A percentile compares a stretch with the other conserved stretches of the same genome.
Evolutionary conservation across 495 filamentous ascomycete genomes (phyloP).

Genomic region (Paragyromitra xinjiangensis): DNA sequence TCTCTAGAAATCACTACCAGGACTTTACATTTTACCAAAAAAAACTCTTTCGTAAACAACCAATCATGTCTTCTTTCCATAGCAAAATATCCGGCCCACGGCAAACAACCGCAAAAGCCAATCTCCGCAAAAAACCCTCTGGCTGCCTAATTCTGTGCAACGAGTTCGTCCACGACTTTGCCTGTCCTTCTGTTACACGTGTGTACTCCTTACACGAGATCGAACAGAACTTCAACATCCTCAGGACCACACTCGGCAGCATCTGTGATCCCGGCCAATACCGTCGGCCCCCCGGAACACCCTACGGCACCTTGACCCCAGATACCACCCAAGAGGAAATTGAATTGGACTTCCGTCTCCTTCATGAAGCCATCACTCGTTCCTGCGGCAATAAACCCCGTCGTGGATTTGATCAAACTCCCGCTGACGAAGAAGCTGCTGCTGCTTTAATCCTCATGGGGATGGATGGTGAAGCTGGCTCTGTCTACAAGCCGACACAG

Average conservation of each 20-base stretch:
- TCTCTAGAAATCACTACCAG: neutral
- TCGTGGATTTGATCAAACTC: neutral
- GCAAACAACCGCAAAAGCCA: neutral
- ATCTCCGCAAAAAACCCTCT: neutral
- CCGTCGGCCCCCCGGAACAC: constrained; percentile 1
- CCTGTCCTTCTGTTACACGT: neutral
- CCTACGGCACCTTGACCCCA: neutral
- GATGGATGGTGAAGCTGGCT: neutral
- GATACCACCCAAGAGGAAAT: neutral
- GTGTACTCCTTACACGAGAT: constrained; percentile 9
- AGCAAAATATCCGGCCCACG: neutral
- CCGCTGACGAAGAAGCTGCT: constrained; percentile 1
- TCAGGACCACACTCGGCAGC: neutral
- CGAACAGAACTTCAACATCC: constrained; percentile 16
- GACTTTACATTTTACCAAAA: neutral
- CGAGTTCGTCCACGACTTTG: constrained; percentile 5
- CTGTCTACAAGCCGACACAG: constrained; percentile 7
- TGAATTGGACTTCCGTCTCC: constrained; percentile 2
- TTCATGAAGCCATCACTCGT: constrained; percentile 14
- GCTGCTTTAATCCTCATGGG: constrained; percentile 23
- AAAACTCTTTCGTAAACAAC: neutral
- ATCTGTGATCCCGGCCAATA: neutral
- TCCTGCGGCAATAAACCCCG: neutral
- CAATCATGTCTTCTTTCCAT: neutral
- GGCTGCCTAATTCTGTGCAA: neutral